phyloP scores from a whole-genome alignment of 106 monocot species.

The Hemerocallis citrina region DNA sequence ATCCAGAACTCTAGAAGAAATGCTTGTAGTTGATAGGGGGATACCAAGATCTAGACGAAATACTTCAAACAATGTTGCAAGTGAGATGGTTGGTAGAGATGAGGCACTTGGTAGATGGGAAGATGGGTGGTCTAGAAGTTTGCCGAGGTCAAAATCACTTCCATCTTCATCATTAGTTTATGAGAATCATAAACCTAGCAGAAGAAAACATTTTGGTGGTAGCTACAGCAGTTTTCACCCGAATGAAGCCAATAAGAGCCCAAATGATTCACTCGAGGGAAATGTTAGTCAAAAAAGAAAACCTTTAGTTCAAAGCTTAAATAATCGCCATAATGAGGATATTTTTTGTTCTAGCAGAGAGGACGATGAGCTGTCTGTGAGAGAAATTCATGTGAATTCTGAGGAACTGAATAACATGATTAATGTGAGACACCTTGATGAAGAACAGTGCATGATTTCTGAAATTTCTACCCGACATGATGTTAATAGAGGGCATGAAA shows the following conservation, averaged over 20 bases:
- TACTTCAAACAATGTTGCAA: constrained; percentile 4
- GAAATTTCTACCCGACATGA: neutral
- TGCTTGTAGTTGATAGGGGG: constrained; percentile 39
- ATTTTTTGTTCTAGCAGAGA: neutral
- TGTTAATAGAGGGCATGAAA: neutral
- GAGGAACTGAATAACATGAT: constrained; percentile 11
- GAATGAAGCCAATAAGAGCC: constrained; percentile 26
- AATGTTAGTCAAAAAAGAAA: constrained; percentile 1
- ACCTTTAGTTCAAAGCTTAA: constrained; percentile 8
- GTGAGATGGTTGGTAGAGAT: constrained; percentile 8
- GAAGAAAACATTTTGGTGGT: constrained; percentile 13
- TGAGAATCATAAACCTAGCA: constrained; percentile 18
- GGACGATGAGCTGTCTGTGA: constrained; percentile 22
- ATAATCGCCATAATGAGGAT: neutral
- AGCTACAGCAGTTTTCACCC: constrained; percentile 23
- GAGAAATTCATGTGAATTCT: constrained; percentile 29
- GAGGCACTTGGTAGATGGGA: constrained; percentile 9
- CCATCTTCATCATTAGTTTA: constrained; percentile 24
- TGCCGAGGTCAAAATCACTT: constrained; percentile 48
- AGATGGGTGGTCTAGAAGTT: constrained; percentile 23
- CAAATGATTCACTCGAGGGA: constrained; percentile 18
- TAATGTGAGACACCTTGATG: constrained; percentile 1
- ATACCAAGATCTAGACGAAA: neutral
- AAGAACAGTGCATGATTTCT: constrained; percentile 10
- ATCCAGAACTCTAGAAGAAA: constrained; percentile 61